Conservation (phyloP, 768 basidiomycete species). For the Tulasnella sp. region DNA sequence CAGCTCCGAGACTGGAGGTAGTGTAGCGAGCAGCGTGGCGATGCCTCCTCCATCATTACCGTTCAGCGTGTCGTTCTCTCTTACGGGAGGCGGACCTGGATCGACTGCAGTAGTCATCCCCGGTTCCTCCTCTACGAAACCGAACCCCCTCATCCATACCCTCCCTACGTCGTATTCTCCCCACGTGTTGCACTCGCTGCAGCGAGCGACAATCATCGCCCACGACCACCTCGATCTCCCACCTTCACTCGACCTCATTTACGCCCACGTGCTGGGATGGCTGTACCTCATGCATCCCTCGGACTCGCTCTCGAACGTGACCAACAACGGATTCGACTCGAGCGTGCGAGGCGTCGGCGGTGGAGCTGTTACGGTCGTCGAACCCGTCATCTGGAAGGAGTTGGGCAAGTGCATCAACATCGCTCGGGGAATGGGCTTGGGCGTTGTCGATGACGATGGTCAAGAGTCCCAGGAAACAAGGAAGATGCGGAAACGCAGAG, state of each 20-base stretch:
- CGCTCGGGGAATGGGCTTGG: slow-evolving; percentile 62
- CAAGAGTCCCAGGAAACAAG: slow-evolving; percentile 40
- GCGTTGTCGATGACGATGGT: slow-evolving; percentile 54
- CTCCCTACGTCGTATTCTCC: not conserved
- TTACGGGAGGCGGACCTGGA: not conserved
- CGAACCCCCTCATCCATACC: not conserved
- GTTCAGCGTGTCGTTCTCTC: not conserved
- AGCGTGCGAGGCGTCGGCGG: slow-evolving; percentile 33
- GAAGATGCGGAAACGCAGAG: slow-evolving; percentile 34
- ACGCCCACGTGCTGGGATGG: slow-evolving; percentile 14
- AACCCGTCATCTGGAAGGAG: slow-evolving; percentile 33
- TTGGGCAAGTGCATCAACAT: slow-evolving; percentile 67
- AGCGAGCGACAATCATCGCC: slow-evolving; percentile 5
- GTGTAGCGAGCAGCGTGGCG: slow-evolving; percentile 6
- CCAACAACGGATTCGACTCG: slow-evolving; percentile 34
- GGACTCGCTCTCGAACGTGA: slow-evolving; percentile 30
- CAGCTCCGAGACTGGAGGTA: not conserved
- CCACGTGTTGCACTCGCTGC: slow-evolving; percentile 4
- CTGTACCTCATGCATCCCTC: slow-evolving; percentile 21
- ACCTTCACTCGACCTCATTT: slow-evolving; percentile 16
- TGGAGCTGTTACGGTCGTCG: slow-evolving; percentile 5
- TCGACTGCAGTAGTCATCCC: not conserved
- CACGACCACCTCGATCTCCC: slow-evolving; percentile 15
- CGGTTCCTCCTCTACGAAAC: not conserved
- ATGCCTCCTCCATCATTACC: slow-evolving; percentile 19